Conservation (phyloP, 1,284 basidiomycete genomes). For the Coriolopsis trogii region DNA sequence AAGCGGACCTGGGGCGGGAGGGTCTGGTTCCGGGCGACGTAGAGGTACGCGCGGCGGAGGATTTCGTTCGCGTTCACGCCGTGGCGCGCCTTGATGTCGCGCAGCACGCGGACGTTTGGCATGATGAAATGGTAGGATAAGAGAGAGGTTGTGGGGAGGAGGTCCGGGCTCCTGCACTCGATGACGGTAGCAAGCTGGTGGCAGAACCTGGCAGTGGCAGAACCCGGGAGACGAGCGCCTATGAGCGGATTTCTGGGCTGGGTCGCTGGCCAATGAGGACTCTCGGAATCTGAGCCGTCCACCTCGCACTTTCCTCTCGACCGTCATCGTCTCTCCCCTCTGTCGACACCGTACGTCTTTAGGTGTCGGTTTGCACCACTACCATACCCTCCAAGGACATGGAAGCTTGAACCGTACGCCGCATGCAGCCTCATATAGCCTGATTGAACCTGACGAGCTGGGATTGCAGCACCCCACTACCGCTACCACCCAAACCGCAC, state of each 20-base stretch:
- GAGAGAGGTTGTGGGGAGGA: conserved; percentile 13
- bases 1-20: conserved; percentile 87
- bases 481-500: too few relatives aligned
- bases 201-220: too few relatives aligned
- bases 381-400: conserved; percentile 18
- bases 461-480: too few relatives aligned
- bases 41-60: conserved; percentile 84
- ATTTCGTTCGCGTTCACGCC: conserved; percentile 78
- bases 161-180: too few relatives aligned
- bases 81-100: conserved; percentile 77
- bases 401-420: conserved; percentile 23
- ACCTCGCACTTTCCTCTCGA: conserved; percentile 3
- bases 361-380: conserved; percentile 6
- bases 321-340: conserved; percentile 11
- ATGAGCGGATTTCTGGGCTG: conserved; percentile 6
- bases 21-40: conserved; percentile 86
- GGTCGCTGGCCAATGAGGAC: conserved; percentile 21
- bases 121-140: conserved; percentile 20
- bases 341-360: conserved; percentile 6
- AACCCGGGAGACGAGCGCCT: too few relatives aligned
- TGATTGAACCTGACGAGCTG: too few relatives aligned
- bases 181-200: too few relatives aligned
- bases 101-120: conserved; percentile 60
- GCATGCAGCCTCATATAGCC: neutral
- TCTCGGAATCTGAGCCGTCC: conserved; percentile 14